Conservation (phyloP, 805 yeast species). For the Wickerhamiella parazyma region DNA sequence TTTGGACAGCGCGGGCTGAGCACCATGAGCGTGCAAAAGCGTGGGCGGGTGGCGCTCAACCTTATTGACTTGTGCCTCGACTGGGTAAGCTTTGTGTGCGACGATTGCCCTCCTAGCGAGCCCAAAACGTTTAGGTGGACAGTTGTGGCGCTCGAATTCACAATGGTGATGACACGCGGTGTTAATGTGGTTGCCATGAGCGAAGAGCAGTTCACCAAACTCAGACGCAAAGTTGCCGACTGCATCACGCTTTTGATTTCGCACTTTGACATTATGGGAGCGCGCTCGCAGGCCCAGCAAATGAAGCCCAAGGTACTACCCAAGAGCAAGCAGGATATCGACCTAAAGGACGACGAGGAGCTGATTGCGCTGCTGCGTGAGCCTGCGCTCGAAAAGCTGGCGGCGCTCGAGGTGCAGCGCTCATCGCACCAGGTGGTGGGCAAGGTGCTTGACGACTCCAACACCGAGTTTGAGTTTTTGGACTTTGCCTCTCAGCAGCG, state of each 20-base stretch:
- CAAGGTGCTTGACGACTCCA: constrained; percentile 75
- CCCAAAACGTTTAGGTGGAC: constrained; percentile 90
- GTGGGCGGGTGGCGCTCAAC: constrained; percentile 54
- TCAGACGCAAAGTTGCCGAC: constrained; percentile 77
- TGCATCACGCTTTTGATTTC: constrained; percentile 88
- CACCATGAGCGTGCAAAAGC: constrained; percentile 47
- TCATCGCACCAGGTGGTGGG: constrained; percentile 50
- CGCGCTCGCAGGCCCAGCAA: constrained; percentile 56
- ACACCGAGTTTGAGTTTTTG: constrained; percentile 75
- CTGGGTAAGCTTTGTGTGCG: constrained; percentile 88
- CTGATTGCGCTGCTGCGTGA: constrained; percentile 46
- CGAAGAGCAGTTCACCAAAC: constrained; percentile 56
- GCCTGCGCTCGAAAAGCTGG: constrained; percentile 53
- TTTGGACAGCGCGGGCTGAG: constrained; percentile 60
- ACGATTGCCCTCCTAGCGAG: constrained; percentile 89
- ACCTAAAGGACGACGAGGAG: constrained; percentile 41
- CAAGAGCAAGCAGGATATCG: constrained; percentile 22
- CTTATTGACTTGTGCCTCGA: constrained; percentile 66
- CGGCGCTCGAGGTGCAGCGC: constrained; percentile 46
- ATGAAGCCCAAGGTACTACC: constrained; percentile 23
- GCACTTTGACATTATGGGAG: constrained; percentile 97
- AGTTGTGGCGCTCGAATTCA: constrained; percentile 87
- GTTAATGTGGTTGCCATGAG: constrained; percentile 71
- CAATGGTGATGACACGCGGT: constrained; percentile 87
- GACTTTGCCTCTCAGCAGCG: constrained; percentile 78